These are phyloP conservation scores for Ophiocordyceps polyrhachis-furcata DNA, from an alignment of 2,329 filamentous ascomycete species.

Conservation along the genomic window DNA sequence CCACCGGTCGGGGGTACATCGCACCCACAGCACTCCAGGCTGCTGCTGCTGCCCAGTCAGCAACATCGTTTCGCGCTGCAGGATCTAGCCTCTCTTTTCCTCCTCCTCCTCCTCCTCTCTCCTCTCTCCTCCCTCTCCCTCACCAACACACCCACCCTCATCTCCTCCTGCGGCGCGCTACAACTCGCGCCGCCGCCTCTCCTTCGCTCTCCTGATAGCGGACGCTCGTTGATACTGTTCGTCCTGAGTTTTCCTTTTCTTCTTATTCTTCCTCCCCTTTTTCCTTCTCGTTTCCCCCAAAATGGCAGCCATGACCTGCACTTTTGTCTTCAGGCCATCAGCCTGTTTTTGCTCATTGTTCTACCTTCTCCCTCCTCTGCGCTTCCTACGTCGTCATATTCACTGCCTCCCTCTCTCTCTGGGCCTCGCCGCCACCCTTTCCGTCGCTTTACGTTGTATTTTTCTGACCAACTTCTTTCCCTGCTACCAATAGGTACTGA, in stretches of 20 bases:
- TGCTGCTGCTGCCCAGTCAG: too few species aligned
- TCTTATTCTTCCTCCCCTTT: conserved; percentile 3
- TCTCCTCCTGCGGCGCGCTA: conserved; percentile 1
- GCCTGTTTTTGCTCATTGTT: neutral
- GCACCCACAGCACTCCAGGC: too few species aligned
- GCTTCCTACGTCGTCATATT: conserved; percentile 1
- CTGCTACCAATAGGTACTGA: conserved; percentile 28
- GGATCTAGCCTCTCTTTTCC: neutral
- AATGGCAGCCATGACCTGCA: conserved; percentile 1
- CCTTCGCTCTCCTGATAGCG: conserved; percentile 7
- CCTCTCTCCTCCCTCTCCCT: neutral
- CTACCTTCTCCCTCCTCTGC: conserved; percentile 5
- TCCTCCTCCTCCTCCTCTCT: neutral
- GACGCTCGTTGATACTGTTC: conserved; percentile 16
- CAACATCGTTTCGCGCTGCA: neutral
- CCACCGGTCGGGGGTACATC: too few species aligned
- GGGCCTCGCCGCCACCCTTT: conserved; percentile 3
- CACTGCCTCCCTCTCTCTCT: neutral
- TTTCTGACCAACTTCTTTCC: conserved; percentile 37
- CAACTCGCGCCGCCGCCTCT: conserved; percentile 7
- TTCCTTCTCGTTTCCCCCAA: conserved; percentile 3
- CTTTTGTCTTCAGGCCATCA: conserved; percentile 3
- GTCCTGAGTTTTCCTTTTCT: conserved; percentile 5
- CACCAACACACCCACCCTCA: neutral
- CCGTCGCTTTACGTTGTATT: conserved; percentile 9